These are phyloP conservation scores for Eucalyptus victrix DNA, from an alignment of 345 rosid genomes.

Conservation along the genomic window DNA sequence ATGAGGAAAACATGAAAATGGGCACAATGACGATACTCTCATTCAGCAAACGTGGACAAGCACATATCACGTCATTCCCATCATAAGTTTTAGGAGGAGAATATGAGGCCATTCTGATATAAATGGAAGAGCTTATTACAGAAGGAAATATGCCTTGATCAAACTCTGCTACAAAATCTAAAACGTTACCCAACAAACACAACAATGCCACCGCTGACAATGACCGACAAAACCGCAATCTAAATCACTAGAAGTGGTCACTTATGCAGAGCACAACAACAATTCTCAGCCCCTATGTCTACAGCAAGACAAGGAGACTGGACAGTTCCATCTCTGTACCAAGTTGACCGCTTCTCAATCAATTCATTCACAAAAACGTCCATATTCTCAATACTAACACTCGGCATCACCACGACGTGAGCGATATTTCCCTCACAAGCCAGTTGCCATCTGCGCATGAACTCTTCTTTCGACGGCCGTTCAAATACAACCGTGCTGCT, in stretches of 20 bases:
- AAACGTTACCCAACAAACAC: neutral
- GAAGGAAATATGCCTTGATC: neutral
- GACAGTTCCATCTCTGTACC: conserved; percentile 38
- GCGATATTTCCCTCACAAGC: conserved; percentile 86
- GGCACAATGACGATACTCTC: neutral
- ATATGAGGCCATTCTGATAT: neutral
- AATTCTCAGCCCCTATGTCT: conserved; percentile 55
- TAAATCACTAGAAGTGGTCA: neutral
- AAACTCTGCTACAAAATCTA: neutral
- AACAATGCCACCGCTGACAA: accelerated
- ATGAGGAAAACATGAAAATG: neutral
- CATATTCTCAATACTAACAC: conserved; percentile 63
- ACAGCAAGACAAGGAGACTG: conserved; percentile 52
- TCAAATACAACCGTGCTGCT: conserved; percentile 95
- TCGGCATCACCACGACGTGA: conserved; percentile 94
- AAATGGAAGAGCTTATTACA: neutral
- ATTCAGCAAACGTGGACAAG: neutral
- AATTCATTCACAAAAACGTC: conserved; percentile 60
- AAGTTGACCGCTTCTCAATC: conserved; percentile 30
- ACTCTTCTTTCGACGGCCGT: conserved; percentile 81
- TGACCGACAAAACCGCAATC: neutral
- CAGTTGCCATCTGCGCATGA: conserved; percentile 86
- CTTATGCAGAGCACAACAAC: conserved; percentile 53
- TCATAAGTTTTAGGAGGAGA: neutral
- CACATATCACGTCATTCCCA: neutral